Evolutionary conservation across 257 asterid species (phyloP).

Genomic region (Orobanche coerulescens): DNA sequence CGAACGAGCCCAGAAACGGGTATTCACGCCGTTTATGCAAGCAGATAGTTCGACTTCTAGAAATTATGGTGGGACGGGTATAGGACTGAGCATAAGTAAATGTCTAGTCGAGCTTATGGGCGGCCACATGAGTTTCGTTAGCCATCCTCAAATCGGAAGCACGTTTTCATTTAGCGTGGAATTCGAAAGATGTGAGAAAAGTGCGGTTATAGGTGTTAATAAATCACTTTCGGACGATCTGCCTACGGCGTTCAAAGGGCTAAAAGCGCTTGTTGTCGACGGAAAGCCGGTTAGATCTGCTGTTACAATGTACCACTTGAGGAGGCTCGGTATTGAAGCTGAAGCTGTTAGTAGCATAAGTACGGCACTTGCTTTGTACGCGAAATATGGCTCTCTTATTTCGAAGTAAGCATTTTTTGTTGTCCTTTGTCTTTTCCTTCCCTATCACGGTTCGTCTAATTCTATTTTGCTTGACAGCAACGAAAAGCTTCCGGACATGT

Average conservation of each 20-base stretch:
- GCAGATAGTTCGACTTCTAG: slow-evolving; percentile 97
- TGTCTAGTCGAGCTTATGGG: slow-evolving; percentile 91
- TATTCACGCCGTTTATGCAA: slow-evolving; percentile 93
- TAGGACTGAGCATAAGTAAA: slow-evolving; percentile 87
- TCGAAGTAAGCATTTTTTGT: slow-evolving; percentile 45
- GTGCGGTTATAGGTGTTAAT: slow-evolving; percentile 29
- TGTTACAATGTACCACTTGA: slow-evolving; percentile 70
- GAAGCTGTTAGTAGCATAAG: slow-evolving; percentile 46
- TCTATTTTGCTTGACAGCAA: slow-evolving; percentile 28
- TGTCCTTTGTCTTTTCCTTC: neutral
- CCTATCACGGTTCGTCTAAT: no score
- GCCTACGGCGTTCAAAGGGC: slow-evolving; percentile 52
- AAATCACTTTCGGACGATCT: slow-evolving; percentile 46
- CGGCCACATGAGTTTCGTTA: slow-evolving; percentile 70
- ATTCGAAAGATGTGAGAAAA: slow-evolving; percentile 41
- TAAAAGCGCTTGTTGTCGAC: slow-evolving; percentile 62
- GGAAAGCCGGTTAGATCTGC: slow-evolving; percentile 75
- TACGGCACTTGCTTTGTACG: slow-evolving; percentile 33
- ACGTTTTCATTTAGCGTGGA: slow-evolving; percentile 70
- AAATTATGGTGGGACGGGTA: slow-evolving; percentile 89
- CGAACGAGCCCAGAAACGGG: slow-evolving; percentile 57
- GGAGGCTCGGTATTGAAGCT: slow-evolving; percentile 69
- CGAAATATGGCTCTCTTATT: slow-evolving; percentile 33
- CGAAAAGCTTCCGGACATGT: slow-evolving; percentile 55
- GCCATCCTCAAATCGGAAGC: slow-evolving; percentile 79